phyloP scores from a whole-genome alignment of 345 rosid species.

The Salix caprea region DNA sequence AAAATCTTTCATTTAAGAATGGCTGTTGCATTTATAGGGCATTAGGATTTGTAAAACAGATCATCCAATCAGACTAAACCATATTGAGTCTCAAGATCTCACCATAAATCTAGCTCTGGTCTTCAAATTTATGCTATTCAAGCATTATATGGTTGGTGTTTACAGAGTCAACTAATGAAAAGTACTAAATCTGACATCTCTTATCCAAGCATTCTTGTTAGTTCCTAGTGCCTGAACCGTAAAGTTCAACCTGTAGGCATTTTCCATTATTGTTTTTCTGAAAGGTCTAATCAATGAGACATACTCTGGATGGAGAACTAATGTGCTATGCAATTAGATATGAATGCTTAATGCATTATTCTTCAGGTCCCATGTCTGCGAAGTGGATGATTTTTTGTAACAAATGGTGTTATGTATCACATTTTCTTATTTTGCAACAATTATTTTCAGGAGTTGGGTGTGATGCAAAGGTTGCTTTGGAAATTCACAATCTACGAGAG shows the following conservation, averaged over 20 bases:
- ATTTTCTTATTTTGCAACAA: neutral
- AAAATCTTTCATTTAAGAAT: neutral
- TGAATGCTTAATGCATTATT: neutral
- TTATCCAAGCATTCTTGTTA: neutral
- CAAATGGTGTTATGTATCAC: neutral
- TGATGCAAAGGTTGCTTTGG: constrained; percentile 87
- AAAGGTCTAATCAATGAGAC: neutral
- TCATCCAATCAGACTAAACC: neutral
- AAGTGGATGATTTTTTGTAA: neutral
- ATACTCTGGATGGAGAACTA: neutral
- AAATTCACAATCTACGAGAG: constrained; percentile 68
- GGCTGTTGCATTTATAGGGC: neutral
- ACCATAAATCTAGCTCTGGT: neutral
- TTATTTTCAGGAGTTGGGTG: constrained; percentile 68
- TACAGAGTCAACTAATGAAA: neutral
- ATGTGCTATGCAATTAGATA: neutral
- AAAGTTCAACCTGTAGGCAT: neutral
- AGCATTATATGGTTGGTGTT: neutral
- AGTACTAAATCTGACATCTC: neutral
- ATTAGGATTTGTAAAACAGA: neutral
- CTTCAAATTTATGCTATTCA: neutral
- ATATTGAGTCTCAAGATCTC: neutral
- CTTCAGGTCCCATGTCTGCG: neutral
- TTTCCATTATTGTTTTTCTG: neutral
- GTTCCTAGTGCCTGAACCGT: neutral